phyloP scores from a whole-genome alignment of 441 rosid genomes.

The Pelargonium australe region DNA sequence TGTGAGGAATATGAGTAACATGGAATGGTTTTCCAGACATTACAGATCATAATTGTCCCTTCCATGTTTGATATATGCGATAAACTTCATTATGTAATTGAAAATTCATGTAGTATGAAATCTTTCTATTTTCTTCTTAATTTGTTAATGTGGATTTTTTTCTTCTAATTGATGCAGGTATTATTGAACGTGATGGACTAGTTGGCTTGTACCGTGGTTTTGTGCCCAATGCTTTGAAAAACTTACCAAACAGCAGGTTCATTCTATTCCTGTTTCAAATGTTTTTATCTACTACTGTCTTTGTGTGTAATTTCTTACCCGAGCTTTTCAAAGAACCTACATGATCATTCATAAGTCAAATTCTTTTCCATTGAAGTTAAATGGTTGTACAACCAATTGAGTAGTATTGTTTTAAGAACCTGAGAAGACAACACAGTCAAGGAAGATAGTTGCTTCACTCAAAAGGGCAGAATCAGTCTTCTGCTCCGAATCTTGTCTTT shows the following conservation, averaged over 20 bases:
- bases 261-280: background rate
- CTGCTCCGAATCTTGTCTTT: too few species aligned
- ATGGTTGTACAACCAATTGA: background rate
- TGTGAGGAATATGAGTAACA: too few species aligned
- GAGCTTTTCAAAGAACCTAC: background rate
- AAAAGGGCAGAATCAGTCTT: too few species aligned
- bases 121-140: background rate
- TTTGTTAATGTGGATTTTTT: background rate
- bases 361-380: background rate
- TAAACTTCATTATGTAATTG: background rate
- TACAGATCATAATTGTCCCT: background rate
- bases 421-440: background rate
- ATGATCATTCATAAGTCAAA: background rate
- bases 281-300: background rate
- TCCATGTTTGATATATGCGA: background rate
- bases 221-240: slow-evolving; percentile 88
- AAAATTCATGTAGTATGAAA: background rate
- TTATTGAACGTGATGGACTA: slow-evolving; percentile 70
- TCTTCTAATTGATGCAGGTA: slow-evolving; percentile 43
- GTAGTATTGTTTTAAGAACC: background rate
- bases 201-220: slow-evolving; percentile 89
- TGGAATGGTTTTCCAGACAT: too few species aligned
- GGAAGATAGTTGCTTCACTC: too few species aligned
- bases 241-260: slow-evolving; percentile 93
- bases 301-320: background rate